Percentiles rank a stretch among this genome's conserved stretches.
phyloP scores from a whole-genome alignment of 768 basidiomycete genomes.

The Lentinula raphanica region DNA sequence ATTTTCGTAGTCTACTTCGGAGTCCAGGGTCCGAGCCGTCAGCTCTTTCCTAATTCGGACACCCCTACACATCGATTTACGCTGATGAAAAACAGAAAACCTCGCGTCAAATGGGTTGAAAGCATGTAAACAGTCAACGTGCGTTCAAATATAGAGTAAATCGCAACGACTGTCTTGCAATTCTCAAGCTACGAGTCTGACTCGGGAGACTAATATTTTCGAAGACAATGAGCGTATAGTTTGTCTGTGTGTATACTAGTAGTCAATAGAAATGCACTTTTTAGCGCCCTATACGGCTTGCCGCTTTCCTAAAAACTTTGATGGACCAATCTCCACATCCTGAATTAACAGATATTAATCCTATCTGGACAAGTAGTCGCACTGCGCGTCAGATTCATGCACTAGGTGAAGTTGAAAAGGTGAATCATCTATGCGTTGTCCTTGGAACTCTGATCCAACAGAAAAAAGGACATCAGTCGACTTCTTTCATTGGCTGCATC shows the following conservation, averaged over 20 bases:
- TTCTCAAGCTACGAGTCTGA: too few relatives aligned
- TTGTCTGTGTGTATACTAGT: too few relatives aligned
- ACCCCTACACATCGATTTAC: too few relatives aligned
- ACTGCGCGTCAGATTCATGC: slow-evolving; percentile 80
- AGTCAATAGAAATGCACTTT: background rate
- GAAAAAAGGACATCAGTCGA: slow-evolving; percentile 67
- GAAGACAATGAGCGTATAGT: too few relatives aligned
- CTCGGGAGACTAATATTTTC: too few relatives aligned
- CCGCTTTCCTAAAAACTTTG: slow-evolving; percentile 1
- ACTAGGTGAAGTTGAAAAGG: slow-evolving; percentile 78
- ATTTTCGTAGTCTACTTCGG: background rate
- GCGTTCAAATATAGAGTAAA: too few relatives aligned
- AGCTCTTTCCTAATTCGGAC: too few relatives aligned
- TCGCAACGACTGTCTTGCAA: too few relatives aligned
- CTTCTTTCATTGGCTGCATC: slow-evolving; percentile 73
- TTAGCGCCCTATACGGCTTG: background rate
- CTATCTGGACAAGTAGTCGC: slow-evolving; percentile 76
- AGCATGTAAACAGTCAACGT: too few relatives aligned
- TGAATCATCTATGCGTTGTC: slow-evolving; percentile 15
- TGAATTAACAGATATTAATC: slow-evolving; percentile 53
- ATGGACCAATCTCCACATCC: slow-evolving; percentile 26
- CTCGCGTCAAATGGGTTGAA: too few relatives aligned
- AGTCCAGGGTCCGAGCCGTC: too few relatives aligned
- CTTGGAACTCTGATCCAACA: background rate
- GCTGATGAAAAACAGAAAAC: too few relatives aligned